Base-by-base conservation (phyloP, 2,329 filamentous ascomycete genomes). In the Diplocarpon rosae region DNA sequence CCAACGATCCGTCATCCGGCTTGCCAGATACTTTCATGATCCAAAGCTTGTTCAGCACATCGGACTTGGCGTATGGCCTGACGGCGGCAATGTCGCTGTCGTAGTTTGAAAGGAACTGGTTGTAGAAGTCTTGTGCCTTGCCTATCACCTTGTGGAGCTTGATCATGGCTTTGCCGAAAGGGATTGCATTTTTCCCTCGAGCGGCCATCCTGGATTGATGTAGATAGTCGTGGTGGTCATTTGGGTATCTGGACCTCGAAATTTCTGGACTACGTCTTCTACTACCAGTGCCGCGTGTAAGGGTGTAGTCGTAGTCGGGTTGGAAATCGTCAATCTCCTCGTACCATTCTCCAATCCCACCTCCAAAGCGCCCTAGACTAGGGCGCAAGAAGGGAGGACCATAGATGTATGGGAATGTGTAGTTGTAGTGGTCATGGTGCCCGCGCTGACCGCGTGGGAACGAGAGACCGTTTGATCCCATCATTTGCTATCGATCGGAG, bases 71-170 rank as follows among this genome's bases (percentile, higher is more conserved):
- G 33, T 55, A 56, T 14, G 43, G 38, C 12, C 52, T 48, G 28
- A 54, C 41, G 4, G 29, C 14, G 0, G 20, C 12, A 9, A 54
- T 39, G 14, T 56, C 55, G 4, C n/a, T 31, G n/a, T 55, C 46
- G 30, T 45, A 57, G 2, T 44, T 39, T n/a, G 29, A 28, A 14
- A 46, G 36, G 20, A 60, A 55, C 11, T 41, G 33, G 5, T 43
- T 47, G 45, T 56, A 58, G 37, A 54, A 52, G 8, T 42, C 28
- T 13, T 50, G 50, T 2, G 55, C 50, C 14, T 54, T 47, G 13
- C 35, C 43, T 7, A 59, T 34, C 1, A 51, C 46, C 5, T 28
- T 33, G 29, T 36, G 30, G 14, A 52, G 33, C 34, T 39, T 45
- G 16, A 42, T 49, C 43, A 52, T 45, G 7, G 48, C 48, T 33